Evolutionary conservation across 495 filamentous ascomycete genomes (phyloP), one percentile per base, ranked within the genome.

Genomic region (Annulohypoxylon maeteangense): DNA sequence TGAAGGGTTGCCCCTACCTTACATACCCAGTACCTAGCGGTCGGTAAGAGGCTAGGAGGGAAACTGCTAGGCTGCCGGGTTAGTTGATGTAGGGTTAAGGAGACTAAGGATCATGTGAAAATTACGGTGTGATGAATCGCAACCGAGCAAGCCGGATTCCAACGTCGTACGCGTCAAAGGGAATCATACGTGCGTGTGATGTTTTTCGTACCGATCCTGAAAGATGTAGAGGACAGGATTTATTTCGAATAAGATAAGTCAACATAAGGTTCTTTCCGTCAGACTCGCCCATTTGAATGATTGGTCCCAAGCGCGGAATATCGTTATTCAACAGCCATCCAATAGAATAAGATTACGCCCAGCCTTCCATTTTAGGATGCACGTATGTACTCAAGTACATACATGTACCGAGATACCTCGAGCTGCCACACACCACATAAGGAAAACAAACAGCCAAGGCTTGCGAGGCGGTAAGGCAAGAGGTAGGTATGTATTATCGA

Each of bases 51-150:
- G 23, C 23, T 29, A 51, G 23, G 23, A 4, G 47, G 4, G 45
- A 48, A 51, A n/a, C 22, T n/a, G 47, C 47, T 51, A 29, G 47
- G 23, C 10, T 51, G 12, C 36, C 12, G 36, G 8, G 3, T n/a
- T 27, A 44, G 40, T 44, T 27, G 23, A 23, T 27, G 23, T 27
- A 51, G 47, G 23, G 47, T 27, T 2, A 1, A 14, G 23, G 8
- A 23, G 12, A 51, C 12, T n/a, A 23, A n/a, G 22, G 4, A 27
- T 29, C 47, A 51, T 51, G 47, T 51, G 23, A 51, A 51, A 51
- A 29, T 29, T 51, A 51, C 47, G 47, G 47, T 51, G 47, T 27
- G 47, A 51, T 27, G 47, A 51, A 51, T 51, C 47, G 47, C 47
- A 51, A 51, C 47, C 23, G 11, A 25, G 10, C 23, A 51, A 27